Percentiles rank a stretch among this genome's conserved stretches.
Conservation (phyloP, 2,329 filamentous ascomycete genomes). For the Cryphonectria carpinicola region DNA sequence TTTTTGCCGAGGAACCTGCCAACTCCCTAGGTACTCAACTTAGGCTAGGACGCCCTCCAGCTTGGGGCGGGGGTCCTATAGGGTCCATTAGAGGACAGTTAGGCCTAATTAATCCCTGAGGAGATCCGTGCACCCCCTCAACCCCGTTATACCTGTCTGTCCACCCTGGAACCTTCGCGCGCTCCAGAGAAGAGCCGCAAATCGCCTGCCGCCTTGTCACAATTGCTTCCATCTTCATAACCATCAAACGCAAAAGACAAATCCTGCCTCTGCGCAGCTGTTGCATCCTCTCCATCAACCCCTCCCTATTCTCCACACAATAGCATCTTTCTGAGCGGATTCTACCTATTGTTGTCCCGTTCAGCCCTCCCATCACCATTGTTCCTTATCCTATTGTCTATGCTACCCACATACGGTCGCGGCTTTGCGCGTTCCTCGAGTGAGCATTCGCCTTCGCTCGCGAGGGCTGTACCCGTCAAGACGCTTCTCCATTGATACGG, state of each 20-base stretch:
- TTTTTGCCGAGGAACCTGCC: neutral
- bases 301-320: neutral
- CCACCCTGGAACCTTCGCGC: neutral
- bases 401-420: neutral
- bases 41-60: neutral
- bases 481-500: neutral
- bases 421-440: neutral
- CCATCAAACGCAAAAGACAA: neutral
- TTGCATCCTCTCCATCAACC: conserved; percentile 1
- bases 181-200: neutral
- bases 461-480: neutral
- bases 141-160: neutral
- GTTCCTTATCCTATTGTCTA: neutral
- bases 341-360: neutral
- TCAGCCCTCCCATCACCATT: neutral
- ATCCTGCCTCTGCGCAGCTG: neutral
- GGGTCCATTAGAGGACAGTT: neutral
- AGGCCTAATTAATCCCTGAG: neutral
- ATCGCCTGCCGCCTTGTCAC: neutral
- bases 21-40: neutral
- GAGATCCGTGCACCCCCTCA: conserved; percentile 2
- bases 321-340: neutral
- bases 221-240: neutral
- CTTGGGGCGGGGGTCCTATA: no score
- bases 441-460: neutral